Conservation (phyloP, 176 grass and related monocot species). For the Cenchrus purpureus region DNA sequence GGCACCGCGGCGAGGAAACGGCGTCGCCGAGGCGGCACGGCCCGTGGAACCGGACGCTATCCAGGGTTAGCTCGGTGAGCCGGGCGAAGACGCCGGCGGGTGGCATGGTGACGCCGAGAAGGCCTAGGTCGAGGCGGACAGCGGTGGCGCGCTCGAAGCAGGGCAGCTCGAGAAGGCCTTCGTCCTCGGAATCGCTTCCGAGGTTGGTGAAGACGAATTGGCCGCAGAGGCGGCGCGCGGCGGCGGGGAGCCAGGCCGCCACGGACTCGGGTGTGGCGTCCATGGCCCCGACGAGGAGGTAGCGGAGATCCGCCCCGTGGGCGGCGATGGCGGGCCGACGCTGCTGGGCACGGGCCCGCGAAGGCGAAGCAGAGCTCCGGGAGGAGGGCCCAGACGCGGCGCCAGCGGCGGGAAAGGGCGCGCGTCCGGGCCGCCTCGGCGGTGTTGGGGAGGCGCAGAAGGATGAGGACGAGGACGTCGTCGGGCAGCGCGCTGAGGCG, state of each 20-base stretch:
- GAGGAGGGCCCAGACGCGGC: slow-evolving; percentile 35
- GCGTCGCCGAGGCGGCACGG: slow-evolving; percentile 4
- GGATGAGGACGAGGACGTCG: background rate
- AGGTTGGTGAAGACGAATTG: background rate
- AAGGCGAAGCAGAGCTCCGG: background rate
- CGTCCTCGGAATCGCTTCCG: background rate
- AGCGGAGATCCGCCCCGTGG: background rate
- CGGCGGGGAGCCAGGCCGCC: slow-evolving; percentile 18
- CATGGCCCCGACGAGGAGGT: background rate
- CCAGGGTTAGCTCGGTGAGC: background rate
- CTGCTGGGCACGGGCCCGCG: background rate
- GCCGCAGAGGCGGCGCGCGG: slow-evolving; percentile 31
- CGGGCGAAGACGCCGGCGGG: background rate
- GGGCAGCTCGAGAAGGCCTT: background rate
- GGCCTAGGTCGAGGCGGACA: background rate
- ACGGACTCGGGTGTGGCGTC: background rate
- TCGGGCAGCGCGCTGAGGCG: slow-evolving; percentile 29
- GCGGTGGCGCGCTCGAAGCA: slow-evolving; percentile 18
- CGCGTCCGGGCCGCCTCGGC: slow-evolving; percentile 2
- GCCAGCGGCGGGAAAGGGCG: slow-evolving; percentile 40
- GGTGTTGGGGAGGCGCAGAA: slow-evolving; percentile 5
- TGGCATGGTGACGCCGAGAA: background rate
- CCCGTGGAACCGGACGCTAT: background rate
- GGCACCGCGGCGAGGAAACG: slow-evolving; percentile 5
- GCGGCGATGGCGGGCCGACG: background rate